A percentile compares a stretch with the other conserved stretches of the same genome.
Evolutionary conservation across 371 early-diverging fungal genomes (phyloP).

Genomic region (Lichtheimia ornata): DNA sequence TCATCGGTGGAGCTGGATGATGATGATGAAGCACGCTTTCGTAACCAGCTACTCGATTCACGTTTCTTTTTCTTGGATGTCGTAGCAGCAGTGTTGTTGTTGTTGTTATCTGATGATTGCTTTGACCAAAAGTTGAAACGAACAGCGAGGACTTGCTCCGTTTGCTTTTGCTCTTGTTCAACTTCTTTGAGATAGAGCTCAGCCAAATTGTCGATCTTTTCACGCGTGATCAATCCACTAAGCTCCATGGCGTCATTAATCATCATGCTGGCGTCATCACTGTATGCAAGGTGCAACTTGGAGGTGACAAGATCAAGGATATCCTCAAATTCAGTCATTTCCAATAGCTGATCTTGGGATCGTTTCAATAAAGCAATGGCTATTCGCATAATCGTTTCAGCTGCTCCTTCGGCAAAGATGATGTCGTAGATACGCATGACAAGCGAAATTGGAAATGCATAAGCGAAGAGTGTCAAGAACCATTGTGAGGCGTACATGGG

Average conservation of each 20-base stretch:
- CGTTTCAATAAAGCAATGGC: conserved; percentile 81
- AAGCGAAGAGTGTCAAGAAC: conserved; percentile 87
- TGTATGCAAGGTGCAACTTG: conserved; percentile 74
- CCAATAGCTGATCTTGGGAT: conserved; percentile 67
- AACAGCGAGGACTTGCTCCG: conserved; percentile 60
- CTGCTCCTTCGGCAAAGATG: conserved; percentile 78
- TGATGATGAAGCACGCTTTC: conserved; percentile 30
- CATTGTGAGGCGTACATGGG: conserved; percentile 90
- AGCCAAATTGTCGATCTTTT: conserved; percentile 74
- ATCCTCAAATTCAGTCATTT: conserved; percentile 78
- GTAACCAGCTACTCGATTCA: conserved; percentile 23
- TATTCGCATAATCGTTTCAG: conserved; percentile 81
- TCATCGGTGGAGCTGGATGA: conserved; percentile 15
- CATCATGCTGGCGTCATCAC: conserved; percentile 63
- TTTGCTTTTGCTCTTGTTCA: conserved; percentile 65
- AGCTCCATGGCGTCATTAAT: conserved; percentile 78
- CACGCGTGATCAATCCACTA: conserved; percentile 63
- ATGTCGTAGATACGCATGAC: conserved; percentile 82
- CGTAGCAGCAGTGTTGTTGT: no score
- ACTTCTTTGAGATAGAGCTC: conserved; percentile 63
- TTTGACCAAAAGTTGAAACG: conserved; percentile 52
- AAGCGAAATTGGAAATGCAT: conserved; percentile 74
- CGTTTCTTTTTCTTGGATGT: conserved; percentile 40
- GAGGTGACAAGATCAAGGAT: conserved; percentile 75
- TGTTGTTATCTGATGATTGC: conserved; percentile 10